These are phyloP conservation scores for Sporisorium exsertum DNA, from an alignment of 1,284 basidiomycete genomes.

Conservation along the genomic window DNA sequence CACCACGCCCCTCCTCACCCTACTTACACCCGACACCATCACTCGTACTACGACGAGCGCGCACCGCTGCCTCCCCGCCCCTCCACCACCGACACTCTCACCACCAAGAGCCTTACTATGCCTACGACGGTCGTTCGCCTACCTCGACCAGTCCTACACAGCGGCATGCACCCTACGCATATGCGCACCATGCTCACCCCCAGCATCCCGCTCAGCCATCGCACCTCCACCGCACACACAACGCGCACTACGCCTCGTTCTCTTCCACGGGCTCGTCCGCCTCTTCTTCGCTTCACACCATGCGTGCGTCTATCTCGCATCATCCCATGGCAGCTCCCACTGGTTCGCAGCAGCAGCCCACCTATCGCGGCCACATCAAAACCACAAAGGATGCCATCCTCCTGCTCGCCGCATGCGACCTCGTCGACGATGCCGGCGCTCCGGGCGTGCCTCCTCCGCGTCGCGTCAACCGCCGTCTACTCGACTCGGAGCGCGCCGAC, in stretches of 20 bases:
- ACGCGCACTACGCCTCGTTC: slow-evolving; percentile 32
- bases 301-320: slow-evolving; percentile 25
- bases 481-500: slow-evolving; percentile 64
- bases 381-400: slow-evolving; percentile 67
- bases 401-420: slow-evolving; percentile 65
- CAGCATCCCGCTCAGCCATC: slow-evolving; percentile 23
- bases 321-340: slow-evolving; percentile 24
- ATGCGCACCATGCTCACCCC: slow-evolving; percentile 21
- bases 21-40: slow-evolving; percentile 39
- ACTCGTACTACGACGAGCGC: slow-evolving; percentile 51
- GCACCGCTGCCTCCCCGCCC: slow-evolving; percentile 43
- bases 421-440: slow-evolving; percentile 39
- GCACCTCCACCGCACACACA: slow-evolving; percentile 22
- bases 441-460: slow-evolving; percentile 53
- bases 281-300: slow-evolving; percentile 27
- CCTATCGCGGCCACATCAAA: slow-evolving; percentile 66
- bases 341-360: slow-evolving; percentile 58
- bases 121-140: slow-evolving; percentile 24
- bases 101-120: slow-evolving; percentile 30
- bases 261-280: slow-evolving; percentile 25
- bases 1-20: slow-evolving; percentile 33
- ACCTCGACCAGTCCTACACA: slow-evolving; percentile 18
- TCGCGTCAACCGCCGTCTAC: slow-evolving; percentile 60
- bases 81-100: slow-evolving; percentile 35
- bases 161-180: slow-evolving; percentile 19